Percentiles rank a stretch among this genome's conserved stretches.
These are phyloP conservation scores for Yamadazyma sp. DNA, from an alignment of 805 yeast species.

Conservation along the genomic window DNA sequence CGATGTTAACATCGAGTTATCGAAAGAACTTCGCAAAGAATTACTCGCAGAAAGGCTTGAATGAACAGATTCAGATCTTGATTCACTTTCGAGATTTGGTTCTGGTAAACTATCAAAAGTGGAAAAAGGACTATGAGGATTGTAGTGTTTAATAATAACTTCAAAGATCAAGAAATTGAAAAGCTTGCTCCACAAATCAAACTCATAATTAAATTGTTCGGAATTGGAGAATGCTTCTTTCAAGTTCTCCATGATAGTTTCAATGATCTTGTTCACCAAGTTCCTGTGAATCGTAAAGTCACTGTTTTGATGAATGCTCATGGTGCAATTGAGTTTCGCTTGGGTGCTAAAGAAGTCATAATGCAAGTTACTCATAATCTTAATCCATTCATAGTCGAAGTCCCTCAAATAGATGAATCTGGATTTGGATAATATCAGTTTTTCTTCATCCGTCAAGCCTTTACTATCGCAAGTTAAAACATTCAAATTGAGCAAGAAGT, in stretches of 20 bases:
- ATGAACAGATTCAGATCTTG: constrained; percentile 2
- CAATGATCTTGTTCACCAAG: constrained; percentile 17
- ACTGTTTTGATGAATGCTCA: constrained; percentile 8
- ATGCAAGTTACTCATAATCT: constrained; percentile 19
- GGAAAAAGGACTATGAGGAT: constrained; percentile 5
- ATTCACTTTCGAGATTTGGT: constrained; percentile 15
- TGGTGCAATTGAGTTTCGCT: constrained; percentile 10
- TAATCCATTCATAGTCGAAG: constrained; percentile 22
- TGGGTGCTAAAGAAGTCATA: constrained; percentile 18
- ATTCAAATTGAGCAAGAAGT: constrained; percentile 20
- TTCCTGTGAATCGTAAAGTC: constrained; percentile 13
- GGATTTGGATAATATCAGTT: constrained; percentile 9
- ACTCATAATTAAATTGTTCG: constrained; percentile 9
- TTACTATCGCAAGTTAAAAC: constrained; percentile 4
- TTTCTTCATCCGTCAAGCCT: constrained; percentile 9
- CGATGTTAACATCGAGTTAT: constrained; percentile 6
- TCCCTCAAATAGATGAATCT: constrained; percentile 24
- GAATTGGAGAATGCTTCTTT: constrained; percentile 11
- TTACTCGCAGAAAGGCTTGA: constrained; percentile 3
- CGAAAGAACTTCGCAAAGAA: neutral
- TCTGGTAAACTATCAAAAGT: constrained; percentile 14
- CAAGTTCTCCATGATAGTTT: constrained; percentile 21
- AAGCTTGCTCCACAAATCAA: constrained; percentile 23
- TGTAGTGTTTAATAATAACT: constrained; percentile 14
- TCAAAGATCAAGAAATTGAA: constrained; percentile 20